phyloP scores from a whole-genome alignment of 768 basidiomycete species.

The Fibroporia radiculosa region DNA sequence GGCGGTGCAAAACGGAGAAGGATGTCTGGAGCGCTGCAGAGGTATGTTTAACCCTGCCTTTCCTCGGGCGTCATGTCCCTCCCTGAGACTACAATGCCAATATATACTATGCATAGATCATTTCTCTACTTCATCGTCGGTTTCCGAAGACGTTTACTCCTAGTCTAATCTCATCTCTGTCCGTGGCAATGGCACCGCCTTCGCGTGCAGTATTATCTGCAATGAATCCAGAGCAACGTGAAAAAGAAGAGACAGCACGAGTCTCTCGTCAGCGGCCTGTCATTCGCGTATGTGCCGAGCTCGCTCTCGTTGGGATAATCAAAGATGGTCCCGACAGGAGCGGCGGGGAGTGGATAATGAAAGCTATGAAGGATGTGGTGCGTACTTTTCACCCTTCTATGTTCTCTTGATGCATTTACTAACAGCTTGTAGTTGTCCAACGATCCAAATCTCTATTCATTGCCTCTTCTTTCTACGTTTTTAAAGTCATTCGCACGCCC shows the following conservation, averaged over 20 bases:
- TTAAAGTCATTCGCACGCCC: slow-evolving; percentile 87
- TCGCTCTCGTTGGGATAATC: slow-evolving; percentile 83
- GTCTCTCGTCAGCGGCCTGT: slow-evolving; percentile 78
- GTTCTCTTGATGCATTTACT: slow-evolving; percentile 2
- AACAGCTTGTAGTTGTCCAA: slow-evolving; percentile 58
- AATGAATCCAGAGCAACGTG: slow-evolving; percentile 69
- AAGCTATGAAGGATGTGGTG: slow-evolving; percentile 77
- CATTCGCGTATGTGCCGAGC: slow-evolving; percentile 81
- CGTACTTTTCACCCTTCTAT: slow-evolving; percentile 19
- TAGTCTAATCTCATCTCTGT: slow-evolving; percentile 52
- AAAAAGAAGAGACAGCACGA: slow-evolving; percentile 84
- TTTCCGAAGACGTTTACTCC: slow-evolving; percentile 79
- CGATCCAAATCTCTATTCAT: slow-evolving; percentile 78
- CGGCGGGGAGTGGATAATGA: slow-evolving; percentile 88
- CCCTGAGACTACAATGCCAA: slow-evolving; percentile 1
- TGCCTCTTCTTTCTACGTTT: slow-evolving; percentile 87
- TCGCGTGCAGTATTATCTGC: slow-evolving; percentile 47
- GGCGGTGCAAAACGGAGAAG: slow-evolving; percentile 84
- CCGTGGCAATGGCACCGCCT: slow-evolving; percentile 50
- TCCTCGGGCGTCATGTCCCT: background rate
- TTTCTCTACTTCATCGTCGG: slow-evolving; percentile 82
- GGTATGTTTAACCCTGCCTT: slow-evolving; percentile 36
- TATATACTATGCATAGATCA: slow-evolving; percentile 45
- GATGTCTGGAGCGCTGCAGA: slow-evolving; percentile 91
- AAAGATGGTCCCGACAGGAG: slow-evolving; percentile 62